Evolutionary conservation across 148 eudicot species (phyloP).

Genomic region (Drosera capensis): DNA sequence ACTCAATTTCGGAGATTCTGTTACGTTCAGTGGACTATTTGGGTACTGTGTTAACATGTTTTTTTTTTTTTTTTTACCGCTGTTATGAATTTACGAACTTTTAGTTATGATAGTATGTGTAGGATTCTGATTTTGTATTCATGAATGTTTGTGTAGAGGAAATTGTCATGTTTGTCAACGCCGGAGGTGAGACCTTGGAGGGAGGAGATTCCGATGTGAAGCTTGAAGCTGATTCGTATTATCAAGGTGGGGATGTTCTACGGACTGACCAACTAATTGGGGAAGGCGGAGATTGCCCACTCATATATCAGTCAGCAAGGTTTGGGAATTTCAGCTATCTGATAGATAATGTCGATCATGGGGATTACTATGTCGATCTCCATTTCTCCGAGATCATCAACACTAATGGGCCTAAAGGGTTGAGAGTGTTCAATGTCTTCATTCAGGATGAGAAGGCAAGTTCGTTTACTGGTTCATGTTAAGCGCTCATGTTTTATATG

Average conservation of each 20-base stretch:
- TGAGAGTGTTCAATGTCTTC: slow-evolving; percentile 68
- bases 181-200: slow-evolving; percentile 36
- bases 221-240: slow-evolving; percentile 47
- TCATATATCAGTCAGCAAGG: slow-evolving; percentile 65
- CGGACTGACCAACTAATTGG: slow-evolving; percentile 48
- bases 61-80: too few relatives aligned
- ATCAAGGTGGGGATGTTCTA: slow-evolving; percentile 57
- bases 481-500: not conserved
- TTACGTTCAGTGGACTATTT: too few relatives aligned
- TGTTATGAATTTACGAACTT: too few relatives aligned
- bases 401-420: slow-evolving; percentile 72
- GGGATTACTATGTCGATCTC: slow-evolving; percentile 73
- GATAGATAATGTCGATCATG: slow-evolving; percentile 41
- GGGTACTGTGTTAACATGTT: too few relatives aligned
- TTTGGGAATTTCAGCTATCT: slow-evolving; percentile 58
- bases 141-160: slow-evolving; percentile 33
- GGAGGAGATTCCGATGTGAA: slow-evolving; percentile 27
- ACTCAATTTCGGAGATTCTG: too few relatives aligned
- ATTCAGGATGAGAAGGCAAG: slow-evolving; percentile 93
- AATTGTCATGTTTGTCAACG: slow-evolving; percentile 61
- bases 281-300: slow-evolving; percentile 59
- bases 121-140: not conserved
- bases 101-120: not conserved
- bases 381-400: slow-evolving; percentile 81
- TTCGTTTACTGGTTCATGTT: not conserved